Percentiles rank a stretch among this genome's conserved stretches.
Evolutionary conservation across 176 grass and related monocot genomes (phyloP).

Genomic region (Oryza punctata): DNA sequence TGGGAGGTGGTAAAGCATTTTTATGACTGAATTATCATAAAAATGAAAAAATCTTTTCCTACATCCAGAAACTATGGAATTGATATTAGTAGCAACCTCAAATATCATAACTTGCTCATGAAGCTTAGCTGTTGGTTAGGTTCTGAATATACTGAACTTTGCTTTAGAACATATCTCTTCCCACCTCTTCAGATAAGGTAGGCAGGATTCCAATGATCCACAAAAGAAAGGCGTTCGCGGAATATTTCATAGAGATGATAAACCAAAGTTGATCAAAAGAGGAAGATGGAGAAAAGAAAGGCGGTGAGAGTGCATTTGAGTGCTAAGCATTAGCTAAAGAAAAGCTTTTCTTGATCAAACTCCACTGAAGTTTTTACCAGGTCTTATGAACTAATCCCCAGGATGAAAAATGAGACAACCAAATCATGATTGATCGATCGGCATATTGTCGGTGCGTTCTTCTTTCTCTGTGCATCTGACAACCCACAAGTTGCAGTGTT

Average conservation of each 20-base stretch:
- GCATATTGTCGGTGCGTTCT: conserved; percentile 25
- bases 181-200: conserved; percentile 51
- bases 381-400: neutral
- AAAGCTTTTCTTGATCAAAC: conserved; percentile 43
- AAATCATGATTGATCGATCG: neutral
- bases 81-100: neutral
- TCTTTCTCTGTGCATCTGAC: conserved; percentile 23
- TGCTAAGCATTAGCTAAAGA: conserved; percentile 39
- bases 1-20: conserved; percentile 9
- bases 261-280: conserved; percentile 48
- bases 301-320: conserved; percentile 1
- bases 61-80: conserved; percentile 29
- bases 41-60: neutral
- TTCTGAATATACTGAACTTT: conserved; percentile 56
- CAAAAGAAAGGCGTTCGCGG: conserved; percentile 35
- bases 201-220: conserved; percentile 58
- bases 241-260: conserved; percentile 42
- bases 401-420: neutral
- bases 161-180: conserved; percentile 38
- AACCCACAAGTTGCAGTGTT: conserved; percentile 2
- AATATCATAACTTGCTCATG: conserved; percentile 24
- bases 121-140: conserved; percentile 38
- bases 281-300: conserved; percentile 27
- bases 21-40: neutral
- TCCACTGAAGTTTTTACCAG: conserved; percentile 21